Conservation (phyloP, 805 yeast species). For the Candida succiphila region DNA sequence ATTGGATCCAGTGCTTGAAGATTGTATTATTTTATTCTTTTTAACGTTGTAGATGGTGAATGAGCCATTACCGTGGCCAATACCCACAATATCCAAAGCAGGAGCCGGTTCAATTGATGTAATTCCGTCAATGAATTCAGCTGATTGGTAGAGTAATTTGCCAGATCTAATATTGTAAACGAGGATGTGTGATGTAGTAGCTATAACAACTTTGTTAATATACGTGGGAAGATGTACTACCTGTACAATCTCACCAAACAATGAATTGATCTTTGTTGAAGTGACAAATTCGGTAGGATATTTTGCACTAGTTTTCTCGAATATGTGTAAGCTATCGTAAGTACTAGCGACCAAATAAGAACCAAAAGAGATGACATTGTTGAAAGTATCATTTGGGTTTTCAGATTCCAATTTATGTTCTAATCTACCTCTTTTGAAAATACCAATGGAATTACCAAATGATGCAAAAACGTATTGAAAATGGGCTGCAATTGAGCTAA, state of each 20-base stretch:
- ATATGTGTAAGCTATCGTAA: conserved; percentile 18
- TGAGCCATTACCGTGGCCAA: conserved; percentile 65
- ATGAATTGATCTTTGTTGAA: conserved; percentile 40
- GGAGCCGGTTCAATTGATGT: conserved; percentile 79
- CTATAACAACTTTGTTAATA: conserved; percentile 76
- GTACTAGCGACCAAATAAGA: conserved; percentile 59
- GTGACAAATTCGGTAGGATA: conserved; percentile 61
- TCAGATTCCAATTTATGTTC: conserved; percentile 29
- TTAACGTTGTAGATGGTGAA: conserved; percentile 58
- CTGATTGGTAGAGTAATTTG: conserved; percentile 43
- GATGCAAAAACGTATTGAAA: conserved; percentile 78
- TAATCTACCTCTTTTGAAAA: conserved; percentile 74
- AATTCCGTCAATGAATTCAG: conserved; percentile 44
- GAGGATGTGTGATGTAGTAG: conserved; percentile 55
- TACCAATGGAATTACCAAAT: conserved; percentile 60
- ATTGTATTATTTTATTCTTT: conserved; percentile 48
- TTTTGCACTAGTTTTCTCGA: conserved; percentile 25
- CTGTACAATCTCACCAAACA: conserved; percentile 58
- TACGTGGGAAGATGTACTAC: conserved; percentile 83
- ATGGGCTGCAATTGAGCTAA: conserved; percentile 68
- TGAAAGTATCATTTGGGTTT: conserved; percentile 24
- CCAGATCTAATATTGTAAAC: conserved; percentile 74
- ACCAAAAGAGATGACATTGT: conserved; percentile 59
- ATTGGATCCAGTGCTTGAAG: conserved; percentile 31
- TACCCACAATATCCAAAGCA: conserved; percentile 71